phyloP scores from a whole-genome alignment of 2,329 filamentous ascomycete genomes.

The Dothistroma septosporum region DNA sequence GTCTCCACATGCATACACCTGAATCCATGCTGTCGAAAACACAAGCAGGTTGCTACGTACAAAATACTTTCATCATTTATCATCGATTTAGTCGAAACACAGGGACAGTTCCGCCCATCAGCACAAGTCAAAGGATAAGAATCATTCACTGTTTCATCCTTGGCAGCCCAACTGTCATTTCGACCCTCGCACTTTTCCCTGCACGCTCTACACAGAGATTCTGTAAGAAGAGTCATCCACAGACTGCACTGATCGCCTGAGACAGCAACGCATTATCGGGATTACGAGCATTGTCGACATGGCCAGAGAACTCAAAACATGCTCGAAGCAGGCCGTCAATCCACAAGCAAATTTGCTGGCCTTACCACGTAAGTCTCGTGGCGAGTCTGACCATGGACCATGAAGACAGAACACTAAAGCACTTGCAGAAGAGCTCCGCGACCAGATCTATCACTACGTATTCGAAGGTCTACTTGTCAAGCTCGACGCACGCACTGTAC shows the following conservation, averaged over 20 bases:
- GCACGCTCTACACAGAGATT: neutral
- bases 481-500: neutral
- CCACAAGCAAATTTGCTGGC: neutral
- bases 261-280: neutral
- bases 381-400: neutral
- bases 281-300: neutral
- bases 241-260: neutral
- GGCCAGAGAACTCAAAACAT: neutral
- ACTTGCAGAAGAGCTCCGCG: neutral
- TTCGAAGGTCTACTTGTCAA: neutral
- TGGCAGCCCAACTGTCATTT: neutral
- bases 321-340: neutral
- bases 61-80: neutral
- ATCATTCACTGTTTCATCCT: neutral
- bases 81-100: neutral
- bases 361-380: neutral
- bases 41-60: too few relatives aligned
- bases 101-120: neutral
- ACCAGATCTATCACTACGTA: neutral
- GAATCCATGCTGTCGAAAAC: too few relatives aligned
- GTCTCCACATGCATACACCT: constrained; percentile 20
- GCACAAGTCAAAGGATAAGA: neutral
- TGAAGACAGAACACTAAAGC: neutral
- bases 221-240: neutral
- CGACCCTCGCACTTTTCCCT: neutral